Percentiles rank a stretch among this genome's conserved stretches.
These are phyloP conservation scores for Sugiyamaella grinbergsii DNA, from an alignment of 1,139 yeast species.

Conservation along the genomic window DNA sequence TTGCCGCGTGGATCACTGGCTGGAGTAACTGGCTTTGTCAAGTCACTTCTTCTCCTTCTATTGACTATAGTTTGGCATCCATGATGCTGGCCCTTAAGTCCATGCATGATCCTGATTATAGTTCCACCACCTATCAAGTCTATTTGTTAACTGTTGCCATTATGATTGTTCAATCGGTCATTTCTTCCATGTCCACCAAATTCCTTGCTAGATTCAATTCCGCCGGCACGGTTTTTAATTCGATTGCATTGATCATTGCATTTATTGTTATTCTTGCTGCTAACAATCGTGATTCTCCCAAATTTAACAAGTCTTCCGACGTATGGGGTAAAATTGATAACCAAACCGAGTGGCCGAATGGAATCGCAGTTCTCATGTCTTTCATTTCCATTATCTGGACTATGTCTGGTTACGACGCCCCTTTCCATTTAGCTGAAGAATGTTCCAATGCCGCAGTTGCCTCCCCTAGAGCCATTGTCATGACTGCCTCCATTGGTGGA, in stretches of 20 bases:
- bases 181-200: constrained; percentile 49
- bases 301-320: constrained; percentile 52
- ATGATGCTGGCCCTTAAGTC: constrained; percentile 60
- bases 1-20: constrained; percentile 61
- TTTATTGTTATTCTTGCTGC: constrained; percentile 57
- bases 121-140: constrained; percentile 53
- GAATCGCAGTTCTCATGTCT: constrained; percentile 60
- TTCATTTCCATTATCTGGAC: constrained; percentile 74
- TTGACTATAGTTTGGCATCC: constrained; percentile 60
- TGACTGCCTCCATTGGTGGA: constrained; percentile 67
- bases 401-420: constrained; percentile 75
- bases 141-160: constrained; percentile 56
- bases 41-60: constrained; percentile 63
- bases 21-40: constrained; percentile 63
- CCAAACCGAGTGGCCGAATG: constrained; percentile 68
- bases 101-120: constrained; percentile 42
- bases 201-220: constrained; percentile 60
- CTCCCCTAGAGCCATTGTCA: constrained; percentile 66
- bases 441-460: constrained; percentile 66
- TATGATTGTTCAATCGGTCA: constrained; percentile 51
- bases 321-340: constrained; percentile 63
- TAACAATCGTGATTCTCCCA: constrained; percentile 48
- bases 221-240: constrained; percentile 54
- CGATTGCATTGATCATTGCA: constrained; percentile 53
- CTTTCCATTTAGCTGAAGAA: constrained; percentile 74